Evolutionary conservation across 768 basidiomycete genomes (phyloP).

Genomic region (Pleurotus salmoneostramineus): DNA sequence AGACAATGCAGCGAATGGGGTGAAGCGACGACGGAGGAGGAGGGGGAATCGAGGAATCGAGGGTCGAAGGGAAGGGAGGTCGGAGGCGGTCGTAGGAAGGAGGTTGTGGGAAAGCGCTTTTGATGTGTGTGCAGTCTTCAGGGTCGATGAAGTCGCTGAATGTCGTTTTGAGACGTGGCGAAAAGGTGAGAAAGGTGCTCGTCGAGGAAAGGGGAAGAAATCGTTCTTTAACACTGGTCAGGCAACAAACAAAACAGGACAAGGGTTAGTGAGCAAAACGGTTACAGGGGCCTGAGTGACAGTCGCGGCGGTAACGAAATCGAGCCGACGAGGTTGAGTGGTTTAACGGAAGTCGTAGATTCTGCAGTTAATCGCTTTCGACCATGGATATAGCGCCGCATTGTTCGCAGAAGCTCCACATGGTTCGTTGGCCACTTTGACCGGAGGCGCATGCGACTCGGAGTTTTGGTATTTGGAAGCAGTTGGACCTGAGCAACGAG

Average conservation of each 20-base stretch:
- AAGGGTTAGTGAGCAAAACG: no score
- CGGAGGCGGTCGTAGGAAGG: not conserved
- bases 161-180: not conserved
- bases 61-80: not conserved
- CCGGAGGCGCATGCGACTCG: slow-evolving; percentile 74
- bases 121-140: not conserved
- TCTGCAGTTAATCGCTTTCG: slow-evolving; percentile 54
- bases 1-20: not conserved
- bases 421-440: slow-evolving; percentile 65
- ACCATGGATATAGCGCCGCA: slow-evolving; percentile 90
- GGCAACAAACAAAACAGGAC: not conserved
- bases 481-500: slow-evolving; percentile 44
- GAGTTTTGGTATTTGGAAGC: slow-evolving; percentile 80
- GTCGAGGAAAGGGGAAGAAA: not conserved
- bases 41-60: not conserved
- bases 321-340: not conserved
- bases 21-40: not conserved
- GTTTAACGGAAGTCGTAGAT: not conserved
- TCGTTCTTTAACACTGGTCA: not conserved
- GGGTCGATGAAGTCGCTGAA: not conserved
- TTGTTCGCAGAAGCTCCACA: slow-evolving; percentile 89
- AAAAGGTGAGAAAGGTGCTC: not conserved
- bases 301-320: no score
- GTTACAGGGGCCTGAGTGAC: no score
- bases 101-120: not conserved